Percentiles rank a stretch among this genome's conserved stretches.
Evolutionary conservation across 2,329 filamentous ascomycete genomes (phyloP).

Genomic region (Tolypocladium endophyticum): DNA sequence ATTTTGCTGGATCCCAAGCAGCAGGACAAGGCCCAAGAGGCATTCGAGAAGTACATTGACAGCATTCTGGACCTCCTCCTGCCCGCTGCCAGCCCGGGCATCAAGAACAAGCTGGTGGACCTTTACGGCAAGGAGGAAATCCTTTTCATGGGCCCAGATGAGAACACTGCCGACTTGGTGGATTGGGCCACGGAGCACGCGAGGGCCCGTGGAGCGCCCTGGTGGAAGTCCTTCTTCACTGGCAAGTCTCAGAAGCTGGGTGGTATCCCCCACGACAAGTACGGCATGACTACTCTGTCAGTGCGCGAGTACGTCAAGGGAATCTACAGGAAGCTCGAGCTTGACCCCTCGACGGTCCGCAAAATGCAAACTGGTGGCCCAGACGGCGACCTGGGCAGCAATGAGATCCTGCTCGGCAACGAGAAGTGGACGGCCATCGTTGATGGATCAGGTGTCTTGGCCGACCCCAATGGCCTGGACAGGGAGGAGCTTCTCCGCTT

Average conservation of each 20-base stretch:
- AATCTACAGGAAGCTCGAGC: constrained; percentile 90
- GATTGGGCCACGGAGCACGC: constrained; percentile 99
- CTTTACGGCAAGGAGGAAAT: constrained; percentile 93
- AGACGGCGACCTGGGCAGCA: constrained; percentile 92
- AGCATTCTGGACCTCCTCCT: constrained; percentile 92
- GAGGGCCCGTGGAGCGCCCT: constrained; percentile 73
- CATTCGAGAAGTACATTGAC: constrained; percentile 99
- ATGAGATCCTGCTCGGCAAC: constrained; percentile 91
- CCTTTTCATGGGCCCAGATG: constrained; percentile 95
- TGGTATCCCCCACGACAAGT: constrained; percentile 90
- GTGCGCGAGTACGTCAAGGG: constrained; percentile 93
- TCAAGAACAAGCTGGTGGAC: constrained; percentile 98
- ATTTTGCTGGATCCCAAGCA: constrained; percentile 88
- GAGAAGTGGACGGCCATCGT: constrained; percentile 94
- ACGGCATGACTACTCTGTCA: constrained; percentile 96
- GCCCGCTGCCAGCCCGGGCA: constrained; percentile 81
- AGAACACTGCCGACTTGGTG: constrained; percentile 95
- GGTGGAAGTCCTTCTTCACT: constrained; percentile 99
- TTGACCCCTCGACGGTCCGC: constrained; percentile 73
- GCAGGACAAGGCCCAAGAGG: constrained; percentile 83
- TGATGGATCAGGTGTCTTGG: constrained; percentile 91
- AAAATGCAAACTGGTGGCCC: constrained; percentile 98
- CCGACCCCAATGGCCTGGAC: constrained; percentile 84
- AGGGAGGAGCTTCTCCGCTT: constrained; percentile 73
- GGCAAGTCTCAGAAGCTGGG: constrained; percentile 94